Percentiles rank a stretch among this genome's conserved stretches.
phyloP scores from a whole-genome alignment of 192 early-diverging fungal genomes.

The Umbelopsis isabellina region DNA sequence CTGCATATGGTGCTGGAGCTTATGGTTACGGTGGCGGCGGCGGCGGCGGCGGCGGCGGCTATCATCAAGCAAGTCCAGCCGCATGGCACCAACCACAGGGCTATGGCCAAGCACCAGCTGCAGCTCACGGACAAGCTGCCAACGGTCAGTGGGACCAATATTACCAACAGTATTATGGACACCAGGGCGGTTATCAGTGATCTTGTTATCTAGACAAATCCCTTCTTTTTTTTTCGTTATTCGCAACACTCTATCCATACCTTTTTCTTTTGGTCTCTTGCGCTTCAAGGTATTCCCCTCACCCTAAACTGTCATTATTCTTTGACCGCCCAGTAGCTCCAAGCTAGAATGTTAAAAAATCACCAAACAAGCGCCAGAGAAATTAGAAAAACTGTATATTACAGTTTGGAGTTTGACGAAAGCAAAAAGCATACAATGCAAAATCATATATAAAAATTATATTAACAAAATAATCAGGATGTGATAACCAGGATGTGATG shows the following conservation, averaged over 20 bases:
- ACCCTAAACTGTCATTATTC: neutral
- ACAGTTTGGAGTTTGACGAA: conserved; percentile 18
- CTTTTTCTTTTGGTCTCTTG: neutral
- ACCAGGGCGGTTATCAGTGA: conserved; percentile 13
- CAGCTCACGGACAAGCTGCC: conserved; percentile 35
- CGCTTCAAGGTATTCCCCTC: neutral
- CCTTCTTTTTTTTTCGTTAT: neutral
- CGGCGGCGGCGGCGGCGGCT: conserved; percentile 44
- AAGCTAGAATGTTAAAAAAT: conserved; percentile 4
- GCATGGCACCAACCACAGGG: conserved; percentile 5
- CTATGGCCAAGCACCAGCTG: conserved; percentile 26
- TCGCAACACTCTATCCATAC: neutral
- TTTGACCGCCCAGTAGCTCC: neutral
- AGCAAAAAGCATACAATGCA: neutral
- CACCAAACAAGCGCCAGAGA: neutral
- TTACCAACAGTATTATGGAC: conserved; percentile 41
- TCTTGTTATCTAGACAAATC: conserved; percentile 8
- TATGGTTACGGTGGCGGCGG: conserved; percentile 20
- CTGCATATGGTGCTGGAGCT: conserved; percentile 31
- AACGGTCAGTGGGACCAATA: conserved; percentile 46
- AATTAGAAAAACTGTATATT: conserved; percentile 16
- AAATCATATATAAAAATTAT: conserved; percentile 4
- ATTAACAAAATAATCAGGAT: neutral
- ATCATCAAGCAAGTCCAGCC: conserved; percentile 25
- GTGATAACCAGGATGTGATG: neutral